Base-by-base conservation (phyloP, 495 filamentous ascomycete species). In the Amphirosellinia nigrospora region DNA sequence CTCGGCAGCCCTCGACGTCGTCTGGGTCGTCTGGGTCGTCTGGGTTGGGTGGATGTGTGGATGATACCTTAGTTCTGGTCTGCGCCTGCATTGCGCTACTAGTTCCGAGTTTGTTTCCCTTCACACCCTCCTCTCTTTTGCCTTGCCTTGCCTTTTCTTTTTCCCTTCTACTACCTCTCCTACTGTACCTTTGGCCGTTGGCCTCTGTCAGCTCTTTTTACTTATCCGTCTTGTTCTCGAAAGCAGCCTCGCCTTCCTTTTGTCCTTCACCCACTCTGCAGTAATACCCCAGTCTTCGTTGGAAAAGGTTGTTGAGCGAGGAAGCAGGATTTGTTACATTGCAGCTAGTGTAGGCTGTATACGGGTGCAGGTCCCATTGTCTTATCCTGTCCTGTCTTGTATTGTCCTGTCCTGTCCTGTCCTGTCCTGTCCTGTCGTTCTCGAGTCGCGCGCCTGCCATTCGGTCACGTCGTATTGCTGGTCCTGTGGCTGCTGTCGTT, bases 221-320 rank as follows among this genome's bases (percentile, higher is more conserved):
- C 48, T 58, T 58, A 19, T 41, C 52, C 53, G 36, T 68, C 52
- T 55, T 58, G 34, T 70, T 48, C 21, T 30, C 50, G 23, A 70
- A 70, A 69, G 71, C 77, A 69, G 76, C 78, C 71, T 73, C 71
- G 50, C 66, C 62, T 45, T 64, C 52, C 46, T 60, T 63, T 67
- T 65, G 65, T 28, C 15, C 58, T 15, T 59, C 39, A 36, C 70
- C 53, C 53, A 32, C 28, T 59, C 30, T 56, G 13, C 50, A 38
- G 55, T 58, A 58, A n/a, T 58, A 34, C 30, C 32, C 64, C 60
- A 46, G 52, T 50, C 46, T 61, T 34, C 7, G 23, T 43, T 68
- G 28, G 39, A 58, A 55, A 48, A 26, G 65, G 65, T 30, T 48
- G 41, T 19, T 38, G 65, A 69, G 56, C 56, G 21, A 69, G 58